These are phyloP conservation scores for Arthrobotrys sphaeroides DNA, from an alignment of 2,329 filamentous ascomycete genomes.

Conservation along the genomic window DNA sequence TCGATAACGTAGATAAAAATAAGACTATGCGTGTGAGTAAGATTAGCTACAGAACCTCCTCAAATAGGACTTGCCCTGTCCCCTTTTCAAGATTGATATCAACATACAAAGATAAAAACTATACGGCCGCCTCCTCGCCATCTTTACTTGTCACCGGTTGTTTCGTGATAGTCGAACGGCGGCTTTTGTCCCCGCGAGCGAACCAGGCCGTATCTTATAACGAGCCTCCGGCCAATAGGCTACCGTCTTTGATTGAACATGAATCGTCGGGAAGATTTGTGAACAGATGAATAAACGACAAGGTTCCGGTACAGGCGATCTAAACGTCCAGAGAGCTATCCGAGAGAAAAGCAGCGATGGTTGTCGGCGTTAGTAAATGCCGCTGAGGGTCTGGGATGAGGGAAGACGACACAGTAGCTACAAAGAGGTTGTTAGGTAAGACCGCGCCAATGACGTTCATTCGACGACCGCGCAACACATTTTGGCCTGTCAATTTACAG, in stretches of 20 bases:
- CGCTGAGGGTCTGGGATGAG: conserved; percentile 5
- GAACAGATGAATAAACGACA: neutral
- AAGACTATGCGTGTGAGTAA: conserved; percentile 7
- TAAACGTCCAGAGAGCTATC: neutral
- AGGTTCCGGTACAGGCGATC: conserved; percentile 7
- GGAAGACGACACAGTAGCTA: conserved; percentile 54
- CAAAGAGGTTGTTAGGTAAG: conserved; percentile 27
- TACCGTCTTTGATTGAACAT: conserved; percentile 50
- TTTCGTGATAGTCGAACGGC: neutral
- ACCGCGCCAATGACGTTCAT: conserved; percentile 41
- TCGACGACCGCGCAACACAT: conserved; percentile 35
- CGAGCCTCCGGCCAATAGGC: conserved; percentile 19
- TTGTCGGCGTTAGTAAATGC: conserved; percentile 34
- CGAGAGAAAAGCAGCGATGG: neutral
- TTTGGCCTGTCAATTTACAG: no score
- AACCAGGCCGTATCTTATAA: conserved; percentile 4
- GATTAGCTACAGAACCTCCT: conserved; percentile 28
- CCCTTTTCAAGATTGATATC: neutral
- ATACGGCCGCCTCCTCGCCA: conserved; percentile 42
- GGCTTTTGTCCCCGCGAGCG: neutral
- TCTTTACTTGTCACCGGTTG: neutral
- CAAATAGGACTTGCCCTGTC: neutral
- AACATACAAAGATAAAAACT: conserved; percentile 32
- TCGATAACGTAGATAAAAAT: conserved; percentile 45
- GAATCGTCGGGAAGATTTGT: conserved; percentile 1